phyloP scores from a whole-genome alignment of 2,329 filamentous ascomycete species.

The Botryotinia calthae region DNA sequence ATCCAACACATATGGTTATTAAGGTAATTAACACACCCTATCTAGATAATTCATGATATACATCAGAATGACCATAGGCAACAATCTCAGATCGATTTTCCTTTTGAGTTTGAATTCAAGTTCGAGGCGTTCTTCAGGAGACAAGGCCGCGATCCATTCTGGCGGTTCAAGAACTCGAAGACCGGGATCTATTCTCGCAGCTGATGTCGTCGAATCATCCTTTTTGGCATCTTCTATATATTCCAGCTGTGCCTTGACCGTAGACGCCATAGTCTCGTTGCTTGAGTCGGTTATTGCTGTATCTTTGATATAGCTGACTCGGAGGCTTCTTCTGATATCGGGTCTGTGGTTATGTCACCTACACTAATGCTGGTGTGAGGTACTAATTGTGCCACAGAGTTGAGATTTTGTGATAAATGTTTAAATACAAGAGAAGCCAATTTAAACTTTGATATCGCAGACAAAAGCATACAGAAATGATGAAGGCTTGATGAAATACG shows the following conservation, averaged over 20 bases:
- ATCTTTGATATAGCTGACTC: too few relatives aligned
- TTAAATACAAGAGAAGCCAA: not conserved
- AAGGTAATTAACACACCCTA: constrained; percentile 22
- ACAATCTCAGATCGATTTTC: constrained; percentile 63
- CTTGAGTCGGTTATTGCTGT: not conserved
- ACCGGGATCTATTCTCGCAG: not conserved
- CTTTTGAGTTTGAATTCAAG: constrained; percentile 57
- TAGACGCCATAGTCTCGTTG: not conserved
- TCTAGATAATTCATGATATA: constrained; percentile 70
- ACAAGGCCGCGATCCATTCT: constrained; percentile 45
- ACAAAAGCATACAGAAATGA: not conserved
- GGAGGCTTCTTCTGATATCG: not conserved
- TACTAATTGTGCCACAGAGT: not conserved
- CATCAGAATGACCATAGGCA: constrained; percentile 68
- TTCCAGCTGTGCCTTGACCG: not conserved
- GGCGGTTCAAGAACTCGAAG: constrained; percentile 26
- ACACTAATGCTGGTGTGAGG: not conserved
- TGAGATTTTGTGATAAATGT: not conserved
- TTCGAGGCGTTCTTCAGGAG: constrained; percentile 48
- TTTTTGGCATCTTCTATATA: constrained; percentile 9
- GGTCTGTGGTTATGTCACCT: not conserved
- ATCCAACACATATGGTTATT: too few relatives aligned
- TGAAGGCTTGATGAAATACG: too few relatives aligned
- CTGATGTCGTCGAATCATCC: constrained; percentile 8
- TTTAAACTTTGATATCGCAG: not conserved